A percentile compares a stretch with the other conserved stretches of the same genome.
Conservation (phyloP, 495 filamentous ascomycete genomes). For the Hyaloscypha finlandica region DNA sequence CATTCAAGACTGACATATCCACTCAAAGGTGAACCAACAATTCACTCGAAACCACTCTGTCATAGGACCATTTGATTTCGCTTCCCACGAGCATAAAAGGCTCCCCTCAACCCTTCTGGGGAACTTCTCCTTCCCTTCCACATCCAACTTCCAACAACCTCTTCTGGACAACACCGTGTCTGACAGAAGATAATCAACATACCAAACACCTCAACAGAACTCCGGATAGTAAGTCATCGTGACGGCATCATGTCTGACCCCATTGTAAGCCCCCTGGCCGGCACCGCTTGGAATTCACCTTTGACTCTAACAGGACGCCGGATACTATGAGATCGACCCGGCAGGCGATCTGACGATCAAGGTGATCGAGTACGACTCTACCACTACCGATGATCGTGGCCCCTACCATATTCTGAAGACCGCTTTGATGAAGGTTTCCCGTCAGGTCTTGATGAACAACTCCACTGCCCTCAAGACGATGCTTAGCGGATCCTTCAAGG, state of each 20-base stretch:
- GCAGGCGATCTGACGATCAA: background rate
- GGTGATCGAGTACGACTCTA: background rate
- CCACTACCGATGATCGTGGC: background rate
- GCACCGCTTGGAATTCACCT: background rate
- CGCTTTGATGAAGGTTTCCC: constrained; percentile 4
- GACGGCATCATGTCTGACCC: background rate
- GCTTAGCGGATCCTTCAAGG: background rate
- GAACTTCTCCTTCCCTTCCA: background rate
- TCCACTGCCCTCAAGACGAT: background rate
- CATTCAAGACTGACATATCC: background rate
- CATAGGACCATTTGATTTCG: background rate
- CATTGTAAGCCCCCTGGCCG: background rate
- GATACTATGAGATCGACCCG: background rate
- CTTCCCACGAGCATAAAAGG: background rate
- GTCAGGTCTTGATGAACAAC: background rate
- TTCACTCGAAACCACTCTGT: background rate
- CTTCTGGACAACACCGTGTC: too few relatives aligned
- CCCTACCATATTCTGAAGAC: background rate
- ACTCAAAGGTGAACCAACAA: background rate
- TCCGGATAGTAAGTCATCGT: background rate
- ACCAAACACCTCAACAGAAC: background rate
- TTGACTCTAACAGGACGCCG: background rate
- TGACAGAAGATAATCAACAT: background rate
- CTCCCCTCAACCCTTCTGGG: background rate
- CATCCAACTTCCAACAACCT: background rate